Evolutionary conservation across 176 grass and related monocot genomes (phyloP).

Genomic region (Musa schizocarpa): DNA sequence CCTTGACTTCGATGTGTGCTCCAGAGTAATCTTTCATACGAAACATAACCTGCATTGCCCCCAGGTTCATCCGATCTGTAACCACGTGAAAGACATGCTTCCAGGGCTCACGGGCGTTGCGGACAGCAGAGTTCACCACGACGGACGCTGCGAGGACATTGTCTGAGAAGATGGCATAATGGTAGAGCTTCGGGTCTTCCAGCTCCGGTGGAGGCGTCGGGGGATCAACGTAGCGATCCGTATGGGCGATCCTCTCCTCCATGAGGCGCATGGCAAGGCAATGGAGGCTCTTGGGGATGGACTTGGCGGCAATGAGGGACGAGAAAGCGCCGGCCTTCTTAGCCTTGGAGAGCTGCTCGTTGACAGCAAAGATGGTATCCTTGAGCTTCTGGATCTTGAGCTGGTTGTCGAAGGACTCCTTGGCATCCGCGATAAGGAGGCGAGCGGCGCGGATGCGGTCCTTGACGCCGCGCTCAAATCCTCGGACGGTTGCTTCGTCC

Average conservation of each 20-base stretch:
- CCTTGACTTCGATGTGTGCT: slow-evolving; percentile 85
- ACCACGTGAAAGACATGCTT: slow-evolving; percentile 95
- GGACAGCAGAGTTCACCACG: slow-evolving; percentile 81
- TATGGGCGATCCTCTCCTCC: slow-evolving; percentile 68
- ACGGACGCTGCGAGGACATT: slow-evolving; percentile 95
- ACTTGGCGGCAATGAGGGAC: slow-evolving; percentile 93
- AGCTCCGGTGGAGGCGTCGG: slow-evolving; percentile 37
- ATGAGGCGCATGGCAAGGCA: slow-evolving; percentile 94
- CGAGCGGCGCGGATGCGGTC: slow-evolving; percentile 80
- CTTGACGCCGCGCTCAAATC: slow-evolving; percentile 61
- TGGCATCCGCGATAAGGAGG: slow-evolving; percentile 58
- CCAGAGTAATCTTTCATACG: slow-evolving; percentile 66
- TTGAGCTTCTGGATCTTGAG: slow-evolving; percentile 99
- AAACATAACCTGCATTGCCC: slow-evolving; percentile 98
- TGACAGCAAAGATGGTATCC: slow-evolving; percentile 83
- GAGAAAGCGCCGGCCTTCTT: slow-evolving; percentile 94
- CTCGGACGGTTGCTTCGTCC: slow-evolving; percentile 12
- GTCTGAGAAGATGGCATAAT: slow-evolving; percentile 98
- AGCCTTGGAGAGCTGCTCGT: slow-evolving; percentile 76
- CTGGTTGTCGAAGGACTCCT: slow-evolving; percentile 89
- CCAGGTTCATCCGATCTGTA: slow-evolving; percentile 97
- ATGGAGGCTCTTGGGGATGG: slow-evolving; percentile 90
- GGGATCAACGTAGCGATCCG: slow-evolving; percentile 55
- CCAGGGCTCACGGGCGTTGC: slow-evolving; percentile 58
- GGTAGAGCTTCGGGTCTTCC: slow-evolving; percentile 67